A percentile compares a stretch with the other conserved stretches of the same genome.
Conservation (phyloP, 1,284 basidiomycete species). For the Mycena sp. region DNA sequence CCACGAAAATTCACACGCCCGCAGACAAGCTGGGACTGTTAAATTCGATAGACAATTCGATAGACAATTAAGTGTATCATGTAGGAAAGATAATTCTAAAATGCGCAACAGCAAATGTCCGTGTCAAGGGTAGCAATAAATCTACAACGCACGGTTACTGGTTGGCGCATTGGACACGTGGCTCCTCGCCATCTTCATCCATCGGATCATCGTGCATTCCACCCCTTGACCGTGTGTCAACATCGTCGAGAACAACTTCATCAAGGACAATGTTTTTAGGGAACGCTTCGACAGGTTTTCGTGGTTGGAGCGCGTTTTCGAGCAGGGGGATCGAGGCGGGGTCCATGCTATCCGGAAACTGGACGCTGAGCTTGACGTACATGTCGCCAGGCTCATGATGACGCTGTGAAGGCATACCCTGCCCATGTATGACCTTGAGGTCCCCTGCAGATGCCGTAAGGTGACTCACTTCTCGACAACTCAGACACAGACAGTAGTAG, state of each 20-base stretch:
- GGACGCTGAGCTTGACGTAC: conserved; percentile 88
- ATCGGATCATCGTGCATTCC: conserved; percentile 71
- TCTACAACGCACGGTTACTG: conserved; percentile 56
- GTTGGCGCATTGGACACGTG: conserved; percentile 86
- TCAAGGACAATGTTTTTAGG: conserved; percentile 79
- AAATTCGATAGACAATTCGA: too few species aligned
- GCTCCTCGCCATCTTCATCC: conserved; percentile 86
- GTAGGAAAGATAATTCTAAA: conserved; percentile 32
- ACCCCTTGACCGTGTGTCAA: conserved; percentile 80
- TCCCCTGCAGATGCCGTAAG: conserved; percentile 61
- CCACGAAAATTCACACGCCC: conserved; percentile 28
- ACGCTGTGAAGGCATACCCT: conserved; percentile 98
- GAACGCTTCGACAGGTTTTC: conserved; percentile 76
- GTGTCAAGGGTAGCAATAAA: neutral
- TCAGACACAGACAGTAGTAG: neutral
- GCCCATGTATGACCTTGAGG: conserved; percentile 91
- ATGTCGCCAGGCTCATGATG: conserved; percentile 98
- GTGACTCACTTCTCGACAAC: neutral
- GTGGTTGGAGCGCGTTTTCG: conserved; percentile 89
- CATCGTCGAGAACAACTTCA: conserved; percentile 88
- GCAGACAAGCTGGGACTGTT: conserved; percentile 63
- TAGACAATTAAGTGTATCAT: conserved; percentile 25
- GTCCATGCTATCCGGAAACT: conserved; percentile 90
- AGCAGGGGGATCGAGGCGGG: conserved; percentile 76
- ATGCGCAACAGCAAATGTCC: conserved; percentile 22